A percentile compares a stretch with the other conserved stretches of the same genome.
phyloP scores from a whole-genome alignment of 441 rosid species.

The Biscutella laevigata region DNA sequence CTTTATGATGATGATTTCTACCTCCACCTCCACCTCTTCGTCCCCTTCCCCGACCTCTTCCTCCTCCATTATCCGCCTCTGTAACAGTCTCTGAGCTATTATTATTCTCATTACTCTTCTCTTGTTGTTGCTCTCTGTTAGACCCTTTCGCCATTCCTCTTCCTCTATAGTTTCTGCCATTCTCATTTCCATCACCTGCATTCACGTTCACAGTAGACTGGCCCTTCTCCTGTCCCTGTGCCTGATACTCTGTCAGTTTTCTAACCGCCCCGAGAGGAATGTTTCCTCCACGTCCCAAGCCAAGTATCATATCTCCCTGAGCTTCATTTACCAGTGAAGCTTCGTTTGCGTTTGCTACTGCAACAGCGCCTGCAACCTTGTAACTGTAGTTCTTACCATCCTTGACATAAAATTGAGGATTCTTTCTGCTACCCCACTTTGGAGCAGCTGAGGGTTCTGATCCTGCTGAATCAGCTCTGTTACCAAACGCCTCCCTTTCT shows the following conservation, averaged over 20 bases:
- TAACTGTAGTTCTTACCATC: constrained; percentile 97
- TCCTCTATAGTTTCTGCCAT: constrained; percentile 36
- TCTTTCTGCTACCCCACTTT: constrained; percentile 75
- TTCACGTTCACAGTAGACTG: constrained; percentile 23
- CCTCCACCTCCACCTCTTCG: constrained; percentile 73
- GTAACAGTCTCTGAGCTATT: constrained; percentile 7
- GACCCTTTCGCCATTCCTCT: constrained; percentile 25
- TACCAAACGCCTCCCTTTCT: constrained; percentile 51
- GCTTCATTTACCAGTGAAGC: constrained; percentile 56
- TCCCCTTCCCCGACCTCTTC: constrained; percentile 48
- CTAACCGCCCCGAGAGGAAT: constrained; percentile 64
- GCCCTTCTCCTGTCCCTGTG: constrained; percentile 26
- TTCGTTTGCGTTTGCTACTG: constrained; percentile 68
- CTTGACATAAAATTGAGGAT: constrained; percentile 75
- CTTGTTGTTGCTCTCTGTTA: constrained; percentile 25
- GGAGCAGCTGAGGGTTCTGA: constrained; percentile 30
- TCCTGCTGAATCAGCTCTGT: constrained; percentile 31
- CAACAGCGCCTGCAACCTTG: constrained; percentile 78
- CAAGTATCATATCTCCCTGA: constrained; percentile 54
- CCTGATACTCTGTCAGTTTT: constrained; percentile 49
- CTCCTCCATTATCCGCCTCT: constrained; percentile 23
- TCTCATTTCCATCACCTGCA: constrained; percentile 34
- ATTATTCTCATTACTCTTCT: constrained; percentile 8
- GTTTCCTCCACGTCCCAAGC: constrained; percentile 94
- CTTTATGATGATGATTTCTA: constrained; percentile 53